A percentile compares a stretch with the other conserved stretches of the same genome.
Evolutionary conservation across 148 eudicot genomes (phyloP).

Genomic region (Camellia granthamiana): DNA sequence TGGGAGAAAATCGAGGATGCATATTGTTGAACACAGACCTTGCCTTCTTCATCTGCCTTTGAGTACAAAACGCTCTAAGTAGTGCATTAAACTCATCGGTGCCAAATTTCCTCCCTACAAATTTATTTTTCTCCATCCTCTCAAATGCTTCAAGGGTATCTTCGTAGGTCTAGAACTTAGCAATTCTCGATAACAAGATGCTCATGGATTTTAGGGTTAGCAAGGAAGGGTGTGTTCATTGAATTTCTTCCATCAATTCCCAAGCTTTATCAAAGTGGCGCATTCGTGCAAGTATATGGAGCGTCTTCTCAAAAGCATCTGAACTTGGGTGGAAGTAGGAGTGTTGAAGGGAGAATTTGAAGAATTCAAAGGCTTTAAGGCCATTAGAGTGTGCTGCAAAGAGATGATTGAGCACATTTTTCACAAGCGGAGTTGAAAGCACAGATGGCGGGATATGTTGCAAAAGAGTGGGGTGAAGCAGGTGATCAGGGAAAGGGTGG

Average conservation of each 20-base stretch:
- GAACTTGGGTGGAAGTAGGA: conserved; percentile 47
- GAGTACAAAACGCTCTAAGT: conserved; percentile 76
- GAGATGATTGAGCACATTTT: conserved; percentile 69
- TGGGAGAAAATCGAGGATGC: conserved; percentile 51
- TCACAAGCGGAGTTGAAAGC: conserved; percentile 53
- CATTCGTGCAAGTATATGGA: conserved; percentile 84
- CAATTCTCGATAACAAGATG: conserved; percentile 68
- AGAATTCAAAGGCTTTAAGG: conserved; percentile 81
- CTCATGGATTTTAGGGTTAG: conserved; percentile 81
- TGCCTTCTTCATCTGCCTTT: conserved; percentile 87
- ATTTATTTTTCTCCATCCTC: conserved; percentile 65
- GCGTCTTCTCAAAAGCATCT: conserved; percentile 78
- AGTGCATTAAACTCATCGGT: conserved; percentile 75
- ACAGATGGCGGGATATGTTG: conserved; percentile 35
- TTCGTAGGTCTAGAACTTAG: conserved; percentile 69
- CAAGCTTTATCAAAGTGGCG: conserved; percentile 79
- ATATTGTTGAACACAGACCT: conserved; percentile 66
- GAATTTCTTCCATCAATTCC: conserved; percentile 68
- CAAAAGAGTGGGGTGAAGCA: conserved; percentile 54
- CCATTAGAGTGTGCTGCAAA: conserved; percentile 78
- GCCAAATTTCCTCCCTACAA: conserved; percentile 56
- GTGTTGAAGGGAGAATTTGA: conserved; percentile 49
- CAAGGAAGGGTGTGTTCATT: conserved; percentile 43
- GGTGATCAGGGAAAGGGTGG: conserved; percentile 69
- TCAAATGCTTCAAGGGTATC: conserved; percentile 76